phyloP scores from a whole-genome alignment of 768 basidiomycete genomes.

The Podaxis carcinomalis region DNA sequence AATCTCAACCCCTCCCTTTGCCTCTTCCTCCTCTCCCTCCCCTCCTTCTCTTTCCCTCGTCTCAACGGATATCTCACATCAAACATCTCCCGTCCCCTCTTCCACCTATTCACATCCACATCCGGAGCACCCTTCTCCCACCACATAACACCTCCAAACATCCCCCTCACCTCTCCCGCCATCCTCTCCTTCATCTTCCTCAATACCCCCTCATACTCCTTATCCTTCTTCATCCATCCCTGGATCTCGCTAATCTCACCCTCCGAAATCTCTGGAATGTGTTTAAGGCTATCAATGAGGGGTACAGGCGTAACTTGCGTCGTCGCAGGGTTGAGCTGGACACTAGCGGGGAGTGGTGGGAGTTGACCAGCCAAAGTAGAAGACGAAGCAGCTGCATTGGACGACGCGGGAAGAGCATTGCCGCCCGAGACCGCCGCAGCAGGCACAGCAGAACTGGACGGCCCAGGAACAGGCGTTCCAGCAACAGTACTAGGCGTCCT shows the following conservation, averaged over 20 bases:
- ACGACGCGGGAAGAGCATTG: neutral
- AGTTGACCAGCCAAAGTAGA: constrained; percentile 14
- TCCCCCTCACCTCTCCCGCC: constrained; percentile 43
- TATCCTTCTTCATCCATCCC: constrained; percentile 62
- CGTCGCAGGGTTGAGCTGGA: constrained; percentile 47
- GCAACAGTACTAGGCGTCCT: constrained; percentile 1
- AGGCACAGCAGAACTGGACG: neutral
- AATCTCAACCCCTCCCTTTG: constrained; percentile 69
- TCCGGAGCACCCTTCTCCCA: constrained; percentile 55
- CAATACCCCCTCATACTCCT: constrained; percentile 47
- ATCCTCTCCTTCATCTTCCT: constrained; percentile 49
- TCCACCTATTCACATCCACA: constrained; percentile 31
- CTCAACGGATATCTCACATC: constrained; percentile 45
- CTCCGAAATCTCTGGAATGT: constrained; percentile 49
- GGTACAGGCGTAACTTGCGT: constrained; percentile 64
- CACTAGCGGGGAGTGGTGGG: constrained; percentile 38
- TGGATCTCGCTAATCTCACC: constrained; percentile 51
- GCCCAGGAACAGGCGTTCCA: constrained; percentile 5
- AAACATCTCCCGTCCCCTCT: constrained; percentile 44
- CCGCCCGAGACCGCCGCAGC: constrained; percentile 1
- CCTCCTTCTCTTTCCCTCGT: constrained; percentile 20
- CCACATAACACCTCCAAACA: constrained; percentile 46
- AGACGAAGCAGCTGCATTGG: constrained; percentile 6
- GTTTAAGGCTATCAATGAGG: constrained; percentile 42
- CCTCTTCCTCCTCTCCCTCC: constrained; percentile 45